Evolutionary conservation across 805 yeast genomes (phyloP), one percentile per base, ranked within the genome.

Genomic region (Debaryomyces castellii): DNA sequence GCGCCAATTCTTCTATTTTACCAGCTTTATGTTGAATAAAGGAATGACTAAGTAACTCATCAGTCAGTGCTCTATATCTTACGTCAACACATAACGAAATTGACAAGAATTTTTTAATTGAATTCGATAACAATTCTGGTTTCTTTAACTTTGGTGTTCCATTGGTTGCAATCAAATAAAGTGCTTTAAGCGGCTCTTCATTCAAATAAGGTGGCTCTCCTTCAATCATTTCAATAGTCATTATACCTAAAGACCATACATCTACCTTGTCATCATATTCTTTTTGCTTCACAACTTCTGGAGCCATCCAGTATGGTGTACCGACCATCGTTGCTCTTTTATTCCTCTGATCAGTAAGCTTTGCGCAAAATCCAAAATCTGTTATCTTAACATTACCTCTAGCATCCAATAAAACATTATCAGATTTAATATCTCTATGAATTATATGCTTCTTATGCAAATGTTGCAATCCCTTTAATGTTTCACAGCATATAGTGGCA

Each of bases 21-120:
- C 90, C 85, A 8, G 87, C 82, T 67, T 76, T 76, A 51, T 66
- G 70, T 46, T 75, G 77, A 48, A 87, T 78, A 58, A 87, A 87
- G 42, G 80, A 76, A 60, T 91, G 97, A 48, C 80, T 82, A 33
- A 94, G 71, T 43, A 94, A 74, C 62, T 92, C 97, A 55, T 86
- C 90, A 5, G 98, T 89, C 14, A 85, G 79, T 1, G 98, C 98
- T 55, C 99, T 80, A 59, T 85, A 86, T 57, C 87, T 80, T 36
- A 90, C 96, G 64, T 95, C 98, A 30, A 92, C 98, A 67, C 97
- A 89, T 21, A 94, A 74, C 70, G 98, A 90, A 50, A 90, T 89
- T 42, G 91, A 83, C 63, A 94, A 76, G 62, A 94, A 94, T 60
- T 87, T 82, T 72, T 88, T 89, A 48, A 95, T 85, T 27, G 84